Evolutionary conservation across 371 early-diverging fungal species (phyloP).

Genomic region (Mucor velutinosus): DNA sequence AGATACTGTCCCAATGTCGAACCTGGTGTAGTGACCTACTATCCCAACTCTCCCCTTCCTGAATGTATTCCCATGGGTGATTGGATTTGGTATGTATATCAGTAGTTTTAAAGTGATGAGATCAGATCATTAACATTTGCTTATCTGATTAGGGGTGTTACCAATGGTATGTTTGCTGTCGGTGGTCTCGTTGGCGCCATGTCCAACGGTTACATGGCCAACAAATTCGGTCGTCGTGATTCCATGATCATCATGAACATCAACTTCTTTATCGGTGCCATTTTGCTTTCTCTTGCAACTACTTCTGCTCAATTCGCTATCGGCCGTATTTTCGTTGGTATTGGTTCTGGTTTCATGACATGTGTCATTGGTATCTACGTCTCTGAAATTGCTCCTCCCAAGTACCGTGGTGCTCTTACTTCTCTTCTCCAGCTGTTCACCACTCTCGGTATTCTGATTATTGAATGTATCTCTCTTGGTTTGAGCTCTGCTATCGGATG

Average conservation of each 20-base stretch:
- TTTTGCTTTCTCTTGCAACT: conserved; percentile 53
- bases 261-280: conserved; percentile 68
- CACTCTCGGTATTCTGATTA: conserved; percentile 74
- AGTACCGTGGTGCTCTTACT: conserved; percentile 74
- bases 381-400: conserved; percentile 76
- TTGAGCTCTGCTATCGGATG: conserved; percentile 67
- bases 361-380: conserved; percentile 82
- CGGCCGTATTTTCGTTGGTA: conserved; percentile 79
- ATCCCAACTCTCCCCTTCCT: conserved; percentile 39
- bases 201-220: conserved; percentile 55
- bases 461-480: conserved; percentile 63
- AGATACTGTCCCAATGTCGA: conserved; percentile 44
- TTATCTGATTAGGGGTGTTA: conserved; percentile 56
- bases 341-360: conserved; percentile 82
- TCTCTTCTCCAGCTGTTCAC: conserved; percentile 80
- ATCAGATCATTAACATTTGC: not conserved
- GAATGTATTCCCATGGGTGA: conserved; percentile 50
- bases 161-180: conserved; percentile 67
- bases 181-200: conserved; percentile 81
- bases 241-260: conserved; percentile 67
- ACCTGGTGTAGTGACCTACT: conserved; percentile 40
- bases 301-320: conserved; percentile 8
- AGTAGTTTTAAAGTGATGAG: not conserved
- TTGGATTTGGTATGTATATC: conserved; percentile 51
- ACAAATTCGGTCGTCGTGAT: conserved; percentile 69